These are phyloP conservation scores for Alternaria burnsii DNA, from an alignment of 2,329 filamentous ascomycete genomes.

Conservation along the genomic window DNA sequence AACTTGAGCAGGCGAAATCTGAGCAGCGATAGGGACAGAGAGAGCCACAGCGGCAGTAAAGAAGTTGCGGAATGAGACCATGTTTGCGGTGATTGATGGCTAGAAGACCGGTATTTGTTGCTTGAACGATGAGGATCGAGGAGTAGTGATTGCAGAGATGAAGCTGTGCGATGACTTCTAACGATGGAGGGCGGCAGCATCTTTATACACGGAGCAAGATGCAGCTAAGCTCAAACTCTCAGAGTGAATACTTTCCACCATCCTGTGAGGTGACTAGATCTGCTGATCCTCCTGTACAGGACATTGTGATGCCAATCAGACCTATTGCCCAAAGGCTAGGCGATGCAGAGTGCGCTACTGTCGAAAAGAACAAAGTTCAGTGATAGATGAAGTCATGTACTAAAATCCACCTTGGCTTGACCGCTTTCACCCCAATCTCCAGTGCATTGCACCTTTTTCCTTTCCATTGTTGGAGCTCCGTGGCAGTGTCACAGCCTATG, in stretches of 20 bases:
- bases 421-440: background rate
- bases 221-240: background rate
- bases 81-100: slow-evolving; percentile 10
- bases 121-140: slow-evolving; percentile 5
- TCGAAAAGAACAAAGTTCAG: background rate
- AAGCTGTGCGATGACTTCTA: slow-evolving; percentile 12
- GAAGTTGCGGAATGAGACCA: slow-evolving; percentile 28
- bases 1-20: slow-evolving; percentile 12
- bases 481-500: background rate
- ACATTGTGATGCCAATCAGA: slow-evolving; percentile 8
- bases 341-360: background rate
- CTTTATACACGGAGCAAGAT: slow-evolving; percentile 9
- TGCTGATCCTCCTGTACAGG: slow-evolving; percentile 8
- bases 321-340: background rate
- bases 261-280: background rate
- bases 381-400: background rate
- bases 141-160: slow-evolving; percentile 10
- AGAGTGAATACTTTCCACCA: background rate
- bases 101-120: background rate
- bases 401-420: background rate
- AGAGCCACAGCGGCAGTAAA: slow-evolving; percentile 23
- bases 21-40: slow-evolving; percentile 18
- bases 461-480: background rate
- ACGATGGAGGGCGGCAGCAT: background rate
- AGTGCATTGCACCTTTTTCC: background rate